phyloP scores from a whole-genome alignment of 2,329 filamentous ascomycete genomes.

The Xylariaceae sp. region DNA sequence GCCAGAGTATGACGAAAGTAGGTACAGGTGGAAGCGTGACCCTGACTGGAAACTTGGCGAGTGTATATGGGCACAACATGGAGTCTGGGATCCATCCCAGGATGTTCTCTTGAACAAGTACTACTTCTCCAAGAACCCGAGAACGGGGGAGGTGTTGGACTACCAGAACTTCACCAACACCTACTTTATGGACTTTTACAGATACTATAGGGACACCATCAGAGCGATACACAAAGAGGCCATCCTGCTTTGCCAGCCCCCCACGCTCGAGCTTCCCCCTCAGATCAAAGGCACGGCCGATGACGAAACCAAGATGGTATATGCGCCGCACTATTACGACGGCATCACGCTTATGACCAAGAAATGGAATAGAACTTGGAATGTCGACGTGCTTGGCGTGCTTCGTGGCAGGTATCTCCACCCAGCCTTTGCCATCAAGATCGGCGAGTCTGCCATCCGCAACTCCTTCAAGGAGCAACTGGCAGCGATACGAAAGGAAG shows the following conservation, averaged over 20 bases:
- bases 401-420: slow-evolving; percentile 82
- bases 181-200: slow-evolving; percentile 84
- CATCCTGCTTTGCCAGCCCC: slow-evolving; percentile 86
- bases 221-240: slow-evolving; percentile 70
- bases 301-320: slow-evolving; percentile 85
- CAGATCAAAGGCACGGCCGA: slow-evolving; percentile 79
- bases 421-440: slow-evolving; percentile 84
- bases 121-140: slow-evolving; percentile 79
- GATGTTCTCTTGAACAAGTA: slow-evolving; percentile 76
- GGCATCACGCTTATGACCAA: slow-evolving; percentile 96
- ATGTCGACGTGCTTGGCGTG: slow-evolving; percentile 90
- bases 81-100: slow-evolving; percentile 79
- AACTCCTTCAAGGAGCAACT: slow-evolving; percentile 91
- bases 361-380: slow-evolving; percentile 97
- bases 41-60: slow-evolving; percentile 87
- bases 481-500: slow-evolving; percentile 75
- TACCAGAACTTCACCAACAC: slow-evolving; percentile 85
- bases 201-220: slow-evolving; percentile 69
- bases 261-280: slow-evolving; percentile 87
- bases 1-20: slow-evolving; percentile 73
- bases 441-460: slow-evolving; percentile 88
- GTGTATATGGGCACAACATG: slow-evolving; percentile 95
- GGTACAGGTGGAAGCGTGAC: slow-evolving; percentile 87
- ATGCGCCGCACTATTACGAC: slow-evolving; percentile 94
- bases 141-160: slow-evolving; percentile 66